A percentile compares a stretch with the other conserved stretches of the same genome.
These are phyloP conservation scores for Tulasnella sp. DNA, from an alignment of 768 basidiomycete species.

Conservation along the genomic window DNA sequence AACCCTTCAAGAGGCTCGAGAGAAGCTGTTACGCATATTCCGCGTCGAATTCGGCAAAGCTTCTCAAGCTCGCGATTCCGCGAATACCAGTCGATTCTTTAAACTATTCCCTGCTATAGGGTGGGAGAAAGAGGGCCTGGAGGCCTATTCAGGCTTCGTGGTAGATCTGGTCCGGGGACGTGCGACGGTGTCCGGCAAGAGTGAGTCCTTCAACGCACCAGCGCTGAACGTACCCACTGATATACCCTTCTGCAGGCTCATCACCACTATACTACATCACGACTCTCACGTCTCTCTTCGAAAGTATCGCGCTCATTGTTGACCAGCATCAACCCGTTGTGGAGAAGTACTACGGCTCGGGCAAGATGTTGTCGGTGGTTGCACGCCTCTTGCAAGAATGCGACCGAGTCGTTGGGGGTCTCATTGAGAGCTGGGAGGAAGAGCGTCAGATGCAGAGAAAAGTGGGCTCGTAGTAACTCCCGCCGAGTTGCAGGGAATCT, in stretches of 20 bases:
- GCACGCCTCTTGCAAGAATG: constrained; percentile 75
- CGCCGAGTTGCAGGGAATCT: not conserved
- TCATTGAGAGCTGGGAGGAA: constrained; percentile 86
- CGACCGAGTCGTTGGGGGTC: constrained; percentile 70
- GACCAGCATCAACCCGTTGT: constrained; percentile 97
- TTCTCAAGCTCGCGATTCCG: constrained; percentile 73
- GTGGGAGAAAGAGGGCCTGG: constrained; percentile 86
- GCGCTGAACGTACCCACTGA: constrained; percentile 20
- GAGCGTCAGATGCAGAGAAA: constrained; percentile 79
- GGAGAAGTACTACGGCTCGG: constrained; percentile 92
- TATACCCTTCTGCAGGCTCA: constrained; percentile 55
- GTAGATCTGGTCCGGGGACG: constrained; percentile 81
- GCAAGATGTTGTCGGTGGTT: constrained; percentile 80
- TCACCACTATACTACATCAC: constrained; percentile 91
- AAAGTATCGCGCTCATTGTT: constrained; percentile 91
- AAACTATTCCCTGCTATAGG: constrained; percentile 95
- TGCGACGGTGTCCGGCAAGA: constrained; percentile 74
- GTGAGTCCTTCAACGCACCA: constrained; percentile 41
- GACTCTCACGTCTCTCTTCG: constrained; percentile 84
- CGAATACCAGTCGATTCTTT: constrained; percentile 88
- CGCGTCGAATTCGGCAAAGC: constrained; percentile 76
- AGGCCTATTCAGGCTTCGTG: constrained; percentile 90
- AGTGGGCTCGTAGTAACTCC: constrained; percentile 41
- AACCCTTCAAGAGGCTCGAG: constrained; percentile 69
- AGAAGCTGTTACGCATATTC: constrained; percentile 72